Evolutionary conservation across 2,329 filamentous ascomycete genomes (phyloP).

Genomic region (Cryphonectria parasitica): DNA sequence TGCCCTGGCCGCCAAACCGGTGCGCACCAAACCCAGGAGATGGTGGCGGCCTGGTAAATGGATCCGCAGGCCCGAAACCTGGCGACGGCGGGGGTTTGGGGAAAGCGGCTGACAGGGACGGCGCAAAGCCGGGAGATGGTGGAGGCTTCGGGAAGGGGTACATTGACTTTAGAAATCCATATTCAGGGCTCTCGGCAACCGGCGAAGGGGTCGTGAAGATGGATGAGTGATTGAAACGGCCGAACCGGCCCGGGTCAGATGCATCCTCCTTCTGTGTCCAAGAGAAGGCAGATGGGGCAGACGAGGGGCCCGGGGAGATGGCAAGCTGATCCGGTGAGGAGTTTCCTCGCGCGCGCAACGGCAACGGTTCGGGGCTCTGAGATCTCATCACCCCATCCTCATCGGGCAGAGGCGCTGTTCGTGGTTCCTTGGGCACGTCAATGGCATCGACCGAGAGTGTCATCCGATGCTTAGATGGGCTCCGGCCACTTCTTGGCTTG

Average conservation of each 20-base stretch:
- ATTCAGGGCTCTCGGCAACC: constrained; percentile 39
- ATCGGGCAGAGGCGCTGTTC: constrained; percentile 63
- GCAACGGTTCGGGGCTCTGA: constrained; percentile 47
- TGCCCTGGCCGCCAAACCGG: constrained; percentile 43
- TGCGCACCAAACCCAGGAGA: constrained; percentile 51
- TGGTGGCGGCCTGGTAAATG: constrained; percentile 44
- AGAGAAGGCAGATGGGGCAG: constrained; percentile 65
- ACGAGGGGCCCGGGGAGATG: constrained; percentile 66
- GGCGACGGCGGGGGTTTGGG: constrained; percentile 36
- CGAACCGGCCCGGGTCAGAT: constrained; percentile 43
- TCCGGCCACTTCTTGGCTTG: constrained; percentile 55
- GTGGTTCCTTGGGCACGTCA: constrained; percentile 58
- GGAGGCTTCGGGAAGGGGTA: constrained; percentile 31
- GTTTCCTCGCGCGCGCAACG: constrained; percentile 54
- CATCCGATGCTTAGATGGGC: constrained; percentile 62
- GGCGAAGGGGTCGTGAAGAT: constrained; percentile 42
- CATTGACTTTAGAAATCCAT: constrained; percentile 34
- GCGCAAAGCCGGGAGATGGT: constrained; percentile 36
- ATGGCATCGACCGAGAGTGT: constrained; percentile 65
- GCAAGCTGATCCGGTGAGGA: constrained; percentile 55
- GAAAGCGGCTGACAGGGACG: constrained; percentile 21
- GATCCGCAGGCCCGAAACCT: constrained; percentile 31
- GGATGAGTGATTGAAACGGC: constrained; percentile 45
- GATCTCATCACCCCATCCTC: constrained; percentile 52
- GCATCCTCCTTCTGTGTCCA: constrained; percentile 58